These are phyloP conservation scores for Mycosphaerella sp. DNA, from an alignment of 2,329 filamentous ascomycete species.

Conservation along the genomic window DNA sequence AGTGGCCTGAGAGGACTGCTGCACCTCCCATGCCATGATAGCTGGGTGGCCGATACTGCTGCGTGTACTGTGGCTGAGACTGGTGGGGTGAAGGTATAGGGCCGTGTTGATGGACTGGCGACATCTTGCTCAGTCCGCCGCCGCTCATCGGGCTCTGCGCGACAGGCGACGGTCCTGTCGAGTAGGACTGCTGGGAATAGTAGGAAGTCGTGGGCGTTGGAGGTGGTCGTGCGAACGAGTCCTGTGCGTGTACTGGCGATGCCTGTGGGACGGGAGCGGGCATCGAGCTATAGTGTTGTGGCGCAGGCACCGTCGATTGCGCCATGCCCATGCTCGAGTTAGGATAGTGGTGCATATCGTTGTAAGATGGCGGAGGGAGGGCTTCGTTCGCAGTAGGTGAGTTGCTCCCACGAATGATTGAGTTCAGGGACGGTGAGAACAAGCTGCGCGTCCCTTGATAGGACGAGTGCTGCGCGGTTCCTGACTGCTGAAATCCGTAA, in stretches of 20 bases:
- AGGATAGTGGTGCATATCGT: slow-evolving; percentile 57
- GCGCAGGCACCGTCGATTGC: slow-evolving; percentile 43
- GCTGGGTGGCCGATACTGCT: slow-evolving; percentile 44
- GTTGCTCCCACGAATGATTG: slow-evolving; percentile 48
- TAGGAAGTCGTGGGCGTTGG: slow-evolving; percentile 61
- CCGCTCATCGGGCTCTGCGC: slow-evolving; percentile 46
- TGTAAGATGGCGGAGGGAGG: slow-evolving; percentile 61
- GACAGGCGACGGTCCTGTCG: slow-evolving; percentile 44
- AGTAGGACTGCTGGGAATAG: slow-evolving; percentile 49
- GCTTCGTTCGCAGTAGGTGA: slow-evolving; percentile 58
- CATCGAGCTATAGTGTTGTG: slow-evolving; percentile 44
- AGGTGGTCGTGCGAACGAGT: slow-evolving; percentile 52
- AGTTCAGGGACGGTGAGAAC: slow-evolving; percentile 54
- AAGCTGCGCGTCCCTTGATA: slow-evolving; percentile 44
- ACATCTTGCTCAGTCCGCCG: slow-evolving; percentile 47
- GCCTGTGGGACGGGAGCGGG: slow-evolving; percentile 33
- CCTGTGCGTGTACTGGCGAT: slow-evolving; percentile 54
- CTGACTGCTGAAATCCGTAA: slow-evolving; percentile 46
- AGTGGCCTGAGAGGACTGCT: slow-evolving; percentile 67
- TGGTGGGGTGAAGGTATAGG: slow-evolving; percentile 44
- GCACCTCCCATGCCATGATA: slow-evolving; percentile 60
- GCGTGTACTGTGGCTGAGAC: slow-evolving; percentile 36
- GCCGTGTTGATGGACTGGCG: slow-evolving; percentile 44
- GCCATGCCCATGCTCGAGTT: slow-evolving; percentile 50
- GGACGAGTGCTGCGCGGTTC: slow-evolving; percentile 43